These are phyloP conservation scores for Trichothecium sympodiale DNA, from an alignment of 2,329 filamentous ascomycete genomes.

Conservation along the genomic window DNA sequence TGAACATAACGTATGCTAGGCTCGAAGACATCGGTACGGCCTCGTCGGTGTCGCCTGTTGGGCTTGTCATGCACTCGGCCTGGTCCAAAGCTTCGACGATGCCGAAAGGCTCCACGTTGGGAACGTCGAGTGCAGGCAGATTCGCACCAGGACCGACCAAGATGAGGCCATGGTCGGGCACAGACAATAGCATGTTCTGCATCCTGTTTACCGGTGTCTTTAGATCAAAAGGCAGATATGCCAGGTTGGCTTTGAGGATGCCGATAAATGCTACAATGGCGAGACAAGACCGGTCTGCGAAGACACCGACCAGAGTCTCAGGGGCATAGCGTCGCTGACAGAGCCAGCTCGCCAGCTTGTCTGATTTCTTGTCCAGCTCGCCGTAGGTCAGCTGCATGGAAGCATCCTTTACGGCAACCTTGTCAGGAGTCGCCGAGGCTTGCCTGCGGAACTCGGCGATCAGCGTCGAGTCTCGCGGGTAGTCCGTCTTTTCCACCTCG, in stretches of 20 bases:
- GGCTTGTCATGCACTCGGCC: no score
- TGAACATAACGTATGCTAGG: conserved; percentile 31
- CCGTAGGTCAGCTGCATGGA: conserved; percentile 5
- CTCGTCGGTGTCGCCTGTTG: no score
- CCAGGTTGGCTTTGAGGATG: conserved; percentile 8
- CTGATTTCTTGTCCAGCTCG: conserved; percentile 6
- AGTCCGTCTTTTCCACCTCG: conserved; percentile 2
- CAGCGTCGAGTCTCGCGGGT: conserved; percentile 10
- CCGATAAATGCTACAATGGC: conserved; percentile 8
- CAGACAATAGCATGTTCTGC: neutral
- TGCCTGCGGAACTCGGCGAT: conserved; percentile 8
- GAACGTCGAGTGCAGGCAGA: no score
- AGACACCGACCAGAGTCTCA: conserved; percentile 5
- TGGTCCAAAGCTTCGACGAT: no score
- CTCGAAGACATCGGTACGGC: neutral
- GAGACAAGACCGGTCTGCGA: conserved; percentile 6
- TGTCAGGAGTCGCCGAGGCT: neutral
- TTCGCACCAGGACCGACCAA: no score
- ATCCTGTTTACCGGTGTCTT: conserved; percentile 1
- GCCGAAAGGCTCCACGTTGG: no score
- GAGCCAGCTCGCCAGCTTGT: conserved; percentile 5
- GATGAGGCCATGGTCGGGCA: neutral
- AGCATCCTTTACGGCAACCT: conserved; percentile 4
- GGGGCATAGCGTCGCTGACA: neutral
- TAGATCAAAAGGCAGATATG: conserved; percentile 6